These are phyloP conservation scores for Aspergillus bombycis DNA, from an alignment of 2,329 filamentous ascomycete genomes.

Conservation along the genomic window DNA sequence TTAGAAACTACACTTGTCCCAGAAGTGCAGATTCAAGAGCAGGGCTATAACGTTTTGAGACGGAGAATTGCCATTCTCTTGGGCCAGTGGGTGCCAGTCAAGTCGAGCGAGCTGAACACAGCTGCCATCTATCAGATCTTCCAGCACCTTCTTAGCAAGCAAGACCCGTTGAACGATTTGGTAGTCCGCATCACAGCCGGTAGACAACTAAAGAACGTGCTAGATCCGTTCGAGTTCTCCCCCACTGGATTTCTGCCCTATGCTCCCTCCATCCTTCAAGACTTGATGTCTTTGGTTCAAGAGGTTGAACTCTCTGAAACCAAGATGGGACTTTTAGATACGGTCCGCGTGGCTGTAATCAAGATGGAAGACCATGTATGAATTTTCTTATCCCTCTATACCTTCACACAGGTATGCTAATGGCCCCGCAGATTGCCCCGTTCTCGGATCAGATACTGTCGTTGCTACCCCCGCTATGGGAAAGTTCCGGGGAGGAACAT, in stretches of 20 bases:
- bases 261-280: slow-evolving; percentile 71
- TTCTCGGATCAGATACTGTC: slow-evolving; percentile 80
- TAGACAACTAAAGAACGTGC: slow-evolving; percentile 76
- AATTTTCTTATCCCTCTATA: neutral
- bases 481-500: slow-evolving; percentile 80
- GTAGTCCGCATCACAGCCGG: slow-evolving; percentile 92
- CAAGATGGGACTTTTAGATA: slow-evolving; percentile 86
- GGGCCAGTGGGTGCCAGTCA: slow-evolving; percentile 85
- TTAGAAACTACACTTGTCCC: slow-evolving; percentile 73
- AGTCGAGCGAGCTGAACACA: slow-evolving; percentile 68
- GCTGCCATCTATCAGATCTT: slow-evolving; percentile 85
- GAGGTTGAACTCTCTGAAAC: slow-evolving; percentile 83
- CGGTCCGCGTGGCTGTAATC: slow-evolving; percentile 77
- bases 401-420: slow-evolving; percentile 8
- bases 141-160: slow-evolving; percentile 77
- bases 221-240: slow-evolving; percentile 83
- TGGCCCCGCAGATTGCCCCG: slow-evolving; percentile 53
- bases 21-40: slow-evolving; percentile 72
- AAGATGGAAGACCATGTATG: slow-evolving; percentile 74
- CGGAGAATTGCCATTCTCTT: slow-evolving; percentile 86
- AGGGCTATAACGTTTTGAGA: slow-evolving; percentile 78
- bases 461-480: slow-evolving; percentile 81
- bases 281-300: slow-evolving; percentile 75
- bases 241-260: slow-evolving; percentile 75
- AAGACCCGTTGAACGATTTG: slow-evolving; percentile 80